Evolutionary conservation across 2,329 filamentous ascomycete species (phyloP), one percentile per base, ranked within the genome.

Genomic region (Cryphonectria naterciae): DNA sequence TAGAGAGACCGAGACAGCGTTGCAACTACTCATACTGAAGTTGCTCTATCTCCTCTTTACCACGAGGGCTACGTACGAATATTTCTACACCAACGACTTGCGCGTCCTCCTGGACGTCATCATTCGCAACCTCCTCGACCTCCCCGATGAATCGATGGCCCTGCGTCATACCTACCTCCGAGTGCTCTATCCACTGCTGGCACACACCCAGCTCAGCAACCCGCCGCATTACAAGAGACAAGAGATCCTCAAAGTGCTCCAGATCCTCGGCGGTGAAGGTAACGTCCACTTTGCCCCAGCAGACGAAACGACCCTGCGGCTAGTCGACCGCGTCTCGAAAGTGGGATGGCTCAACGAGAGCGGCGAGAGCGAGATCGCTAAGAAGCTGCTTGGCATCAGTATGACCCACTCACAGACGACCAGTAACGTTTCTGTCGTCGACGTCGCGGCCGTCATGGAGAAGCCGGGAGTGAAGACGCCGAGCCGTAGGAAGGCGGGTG

Each of bases 41-140:
- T 88, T 98, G 5, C 85, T 99, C 39, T 99, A 98, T 81, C 89
- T 99, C 49, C 87, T 99, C 13, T 99, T 99, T 81, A 97, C 95
- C 5, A 98, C 94, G 13, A 90, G 90, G 70, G 89, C 92, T 22
- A 99, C 96, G 0, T 94, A 96, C 80, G 96, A 99, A 82, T 99
- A 98, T 81, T 99, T 99, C 79, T 99, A 98, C 81, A 98, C 94
- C 39, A 99, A 99, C 79, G 96, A 99, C 78, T 86, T 99, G 41
- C 93, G 94, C 71, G 96, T 99, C 5, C 88, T 99, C 22, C 87
- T 98, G 63, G 96, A 99, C 78, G 96, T 99, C 74, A 94, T 99
- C 71, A 93, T 99, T 72, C 93, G 96, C 60, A 99, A 99, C 77
- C 85, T 99, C n/a, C 90, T 98, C 77, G 96, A 99, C 79, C 85